Evolutionary conservation across 768 basidiomycete genomes (phyloP).

Genomic region (Lactarius vividus): DNA sequence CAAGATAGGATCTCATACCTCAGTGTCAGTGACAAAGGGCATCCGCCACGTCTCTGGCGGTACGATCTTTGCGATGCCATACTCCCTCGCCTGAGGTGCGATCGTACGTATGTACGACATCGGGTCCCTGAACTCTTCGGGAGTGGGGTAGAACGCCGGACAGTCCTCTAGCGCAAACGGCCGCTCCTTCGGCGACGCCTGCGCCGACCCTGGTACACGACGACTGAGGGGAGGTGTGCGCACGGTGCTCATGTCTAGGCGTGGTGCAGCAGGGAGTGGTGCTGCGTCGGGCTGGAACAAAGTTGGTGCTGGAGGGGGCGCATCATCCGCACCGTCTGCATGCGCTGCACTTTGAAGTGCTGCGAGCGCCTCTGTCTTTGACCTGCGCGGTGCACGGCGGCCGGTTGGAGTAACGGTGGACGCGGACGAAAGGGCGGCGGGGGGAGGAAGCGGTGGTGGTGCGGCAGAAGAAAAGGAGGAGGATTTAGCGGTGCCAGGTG

Average conservation of each 20-base stretch:
- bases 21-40: slow-evolving; percentile 93
- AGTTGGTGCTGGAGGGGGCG: slow-evolving; percentile 46
- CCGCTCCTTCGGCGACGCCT: slow-evolving; percentile 44
- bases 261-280: slow-evolving; percentile 61
- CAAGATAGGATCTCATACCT: slow-evolving; percentile 49
- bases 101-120: slow-evolving; percentile 90
- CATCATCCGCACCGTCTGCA: slow-evolving; percentile 56
- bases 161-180: slow-evolving; percentile 88
- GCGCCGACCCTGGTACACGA: slow-evolving; percentile 33
- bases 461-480: slow-evolving; percentile 6
- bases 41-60: slow-evolving; percentile 93
- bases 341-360: slow-evolving; percentile 69
- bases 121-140: slow-evolving; percentile 92
- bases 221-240: slow-evolving; percentile 60
- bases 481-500: slow-evolving; percentile 39
- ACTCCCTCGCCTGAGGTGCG: slow-evolving; percentile 62
- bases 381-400: slow-evolving; percentile 81
- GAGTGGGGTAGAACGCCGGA: slow-evolving; percentile 82
- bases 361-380: slow-evolving; percentile 83
- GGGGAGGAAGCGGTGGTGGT: neutral
- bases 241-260: slow-evolving; percentile 66
- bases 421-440: slow-evolving; percentile 14
- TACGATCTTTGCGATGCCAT: slow-evolving; percentile 94
- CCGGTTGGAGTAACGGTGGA: slow-evolving; percentile 7
- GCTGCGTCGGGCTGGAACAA: slow-evolving; percentile 34